Evolutionary conservation across 306 rosid species (phyloP).

Genomic region (Biancaea sappan): DNA sequence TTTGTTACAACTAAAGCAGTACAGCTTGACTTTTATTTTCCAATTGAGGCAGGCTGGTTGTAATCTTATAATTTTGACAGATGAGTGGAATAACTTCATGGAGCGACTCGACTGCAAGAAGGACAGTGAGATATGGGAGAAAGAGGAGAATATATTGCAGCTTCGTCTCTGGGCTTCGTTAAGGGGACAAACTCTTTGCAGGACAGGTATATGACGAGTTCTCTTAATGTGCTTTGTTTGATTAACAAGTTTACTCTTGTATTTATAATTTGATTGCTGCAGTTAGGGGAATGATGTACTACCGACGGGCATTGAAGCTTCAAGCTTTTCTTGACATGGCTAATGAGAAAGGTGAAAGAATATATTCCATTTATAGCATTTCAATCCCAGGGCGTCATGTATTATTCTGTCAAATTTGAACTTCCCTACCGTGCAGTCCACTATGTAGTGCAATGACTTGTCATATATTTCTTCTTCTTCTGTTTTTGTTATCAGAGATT

Average conservation of each 20-base stretch:
- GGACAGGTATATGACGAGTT: conserved; percentile 67
- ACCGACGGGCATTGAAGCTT: conserved; percentile 91
- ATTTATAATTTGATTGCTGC: conserved; percentile 40
- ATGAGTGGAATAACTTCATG: conserved; percentile 98
- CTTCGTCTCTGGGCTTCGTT: conserved; percentile 97
- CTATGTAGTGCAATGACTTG: not conserved
- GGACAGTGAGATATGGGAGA: conserved; percentile 82
- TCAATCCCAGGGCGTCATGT: not conserved
- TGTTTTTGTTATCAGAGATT: conserved; percentile 70
- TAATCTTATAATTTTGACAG: conserved; percentile 44
- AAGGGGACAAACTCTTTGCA: conserved; percentile 93
- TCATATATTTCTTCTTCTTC: conserved; percentile 3
- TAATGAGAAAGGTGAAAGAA: conserved; percentile 66
- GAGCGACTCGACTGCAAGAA: conserved; percentile 88
- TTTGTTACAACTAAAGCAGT: conserved; percentile 41
- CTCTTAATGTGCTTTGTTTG: conserved; percentile 27
- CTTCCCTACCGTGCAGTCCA: conserved; percentile 10
- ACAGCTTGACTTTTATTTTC: conserved; percentile 28
- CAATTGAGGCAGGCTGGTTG: conserved; percentile 20
- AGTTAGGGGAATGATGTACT: conserved; percentile 99
- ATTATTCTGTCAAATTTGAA: not conserved
- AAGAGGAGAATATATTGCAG: conserved; percentile 81
- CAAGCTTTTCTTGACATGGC: conserved; percentile 99
- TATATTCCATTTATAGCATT: conserved; percentile 23
- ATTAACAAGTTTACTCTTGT: conserved; percentile 30